Percentiles rank a stretch among this genome's conserved stretches.
Evolutionary conservation across 768 basidiomycete genomes (phyloP).

Genomic region (Galerina sulciceps): DNA sequence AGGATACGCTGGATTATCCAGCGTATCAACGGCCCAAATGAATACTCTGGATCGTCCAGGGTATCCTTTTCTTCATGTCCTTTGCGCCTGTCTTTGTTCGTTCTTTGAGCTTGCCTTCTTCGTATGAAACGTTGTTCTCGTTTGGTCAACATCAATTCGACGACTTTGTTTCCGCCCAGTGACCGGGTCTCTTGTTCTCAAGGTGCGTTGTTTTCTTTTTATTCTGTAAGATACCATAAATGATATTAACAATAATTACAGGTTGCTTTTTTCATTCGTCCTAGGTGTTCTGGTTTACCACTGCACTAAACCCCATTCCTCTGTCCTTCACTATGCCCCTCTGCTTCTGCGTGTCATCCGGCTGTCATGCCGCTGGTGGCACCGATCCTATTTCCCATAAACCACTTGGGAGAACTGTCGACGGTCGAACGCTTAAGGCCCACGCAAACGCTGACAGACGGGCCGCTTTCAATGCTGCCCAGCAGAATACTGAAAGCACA

Average conservation of each 20-base stretch:
- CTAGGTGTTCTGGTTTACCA: neutral
- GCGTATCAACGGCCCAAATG: neutral
- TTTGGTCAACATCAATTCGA: too few relatives aligned
- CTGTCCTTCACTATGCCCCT: slow-evolving; percentile 3
- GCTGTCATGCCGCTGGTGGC: neutral
- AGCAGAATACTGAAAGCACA: neutral
- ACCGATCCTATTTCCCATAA: neutral
- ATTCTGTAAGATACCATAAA: neutral
- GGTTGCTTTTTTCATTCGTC: neutral
- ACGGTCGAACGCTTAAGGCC: neutral
- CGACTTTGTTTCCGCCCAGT: too few relatives aligned
- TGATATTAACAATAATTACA: neutral
- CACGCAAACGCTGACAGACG: neutral
- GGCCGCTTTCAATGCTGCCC: neutral
- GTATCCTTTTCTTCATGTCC: too few relatives aligned
- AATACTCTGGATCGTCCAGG: too few relatives aligned
- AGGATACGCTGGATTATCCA: neutral
- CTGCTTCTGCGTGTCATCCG: neutral
- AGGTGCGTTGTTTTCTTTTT: neutral
- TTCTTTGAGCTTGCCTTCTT: too few relatives aligned
- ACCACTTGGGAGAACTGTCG: neutral
- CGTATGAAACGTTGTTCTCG: too few relatives aligned
- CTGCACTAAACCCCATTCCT: neutral
- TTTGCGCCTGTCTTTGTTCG: too few relatives aligned
- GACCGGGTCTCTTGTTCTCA: too few relatives aligned